Percentiles rank a stretch among this genome's conserved stretches.
Evolutionary conservation across 2,329 filamentous ascomycete species (phyloP).

Genomic region (Alternaria panax): DNA sequence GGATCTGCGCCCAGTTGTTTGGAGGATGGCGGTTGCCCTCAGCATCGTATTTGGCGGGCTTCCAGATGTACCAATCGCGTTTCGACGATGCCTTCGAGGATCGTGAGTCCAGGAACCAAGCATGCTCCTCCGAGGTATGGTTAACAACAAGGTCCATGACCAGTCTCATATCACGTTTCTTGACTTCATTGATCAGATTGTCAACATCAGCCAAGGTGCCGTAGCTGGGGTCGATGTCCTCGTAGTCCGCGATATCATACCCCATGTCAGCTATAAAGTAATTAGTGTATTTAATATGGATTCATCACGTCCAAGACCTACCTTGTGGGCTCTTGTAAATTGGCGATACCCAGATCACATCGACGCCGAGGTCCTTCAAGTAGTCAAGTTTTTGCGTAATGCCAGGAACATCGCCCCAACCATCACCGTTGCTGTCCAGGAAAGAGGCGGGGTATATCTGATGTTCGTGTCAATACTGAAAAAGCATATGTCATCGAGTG

Average conservation of each 20-base stretch:
- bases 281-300: not conserved
- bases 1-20: constrained; percentile 73
- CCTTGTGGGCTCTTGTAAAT: constrained; percentile 57
- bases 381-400: constrained; percentile 66
- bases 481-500: not conserved
- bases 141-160: constrained; percentile 54
- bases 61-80: constrained; percentile 65
- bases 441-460: constrained; percentile 67
- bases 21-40: constrained; percentile 72
- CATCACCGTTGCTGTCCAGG: constrained; percentile 64
- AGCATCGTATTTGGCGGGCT: constrained; percentile 53
- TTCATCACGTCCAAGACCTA: not conserved
- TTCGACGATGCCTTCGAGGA: constrained; percentile 57
- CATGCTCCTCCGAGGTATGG: constrained; percentile 55
- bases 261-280: constrained; percentile 47
- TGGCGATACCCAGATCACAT: constrained; percentile 48
- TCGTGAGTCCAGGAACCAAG: constrained; percentile 65
- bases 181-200: constrained; percentile 46
- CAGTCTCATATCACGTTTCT: constrained; percentile 49
- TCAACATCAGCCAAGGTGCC: constrained; percentile 51
- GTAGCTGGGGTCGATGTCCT: constrained; percentile 50
- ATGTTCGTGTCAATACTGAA: not conserved
- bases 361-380: constrained; percentile 57
- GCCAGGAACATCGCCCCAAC: constrained; percentile 64
- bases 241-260: constrained; percentile 53